Base-by-base conservation (phyloP, 2,329 filamentous ascomycete genomes). In the Tolypocladium ophioglossoides region DNA sequence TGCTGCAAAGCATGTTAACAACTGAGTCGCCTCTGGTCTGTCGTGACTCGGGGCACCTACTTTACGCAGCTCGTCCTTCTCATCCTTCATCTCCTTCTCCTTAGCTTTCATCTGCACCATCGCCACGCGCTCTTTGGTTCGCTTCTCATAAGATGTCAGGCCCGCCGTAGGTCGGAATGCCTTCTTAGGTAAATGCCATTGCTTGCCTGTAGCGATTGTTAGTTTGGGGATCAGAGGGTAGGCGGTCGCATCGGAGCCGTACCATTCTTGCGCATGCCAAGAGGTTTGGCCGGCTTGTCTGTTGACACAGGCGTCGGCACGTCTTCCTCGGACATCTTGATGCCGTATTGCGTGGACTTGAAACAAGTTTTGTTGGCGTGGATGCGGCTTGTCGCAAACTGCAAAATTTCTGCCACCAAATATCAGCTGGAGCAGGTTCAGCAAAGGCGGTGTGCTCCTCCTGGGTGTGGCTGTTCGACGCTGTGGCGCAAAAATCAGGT, bases 81-180 rank as follows among this genome's bases (percentile, higher is more conserved):
- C 94, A 0, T 91, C 89, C 76, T 92, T 95, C 83, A 99, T 84
- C 71, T 96, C 91, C 72, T 89, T 91, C 74, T 97, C 94, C 66
- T 90, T 91, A 38, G 90, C 89, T 75, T 96, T 97, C 63, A 88
- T 82, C n/a, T 89, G 83, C 14, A 82, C 80, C 63, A 85, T 79
- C 9, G 84, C 80, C 58, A 84, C 81, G 52, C 90, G 83, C 57
- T 85, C 79, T 62, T 86, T 84, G 48, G 82, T 75, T 52, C 92
- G 85, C 71, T 90, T 86, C 61, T 86, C 84, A 69, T 87, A 97
- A 0, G 89, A 84, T 3, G 83, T 88, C 62, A 91, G 79, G 30
- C 91, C 90, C 11, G 87, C 79, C 16, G 76, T 84, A 4, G 89
- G 92, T 40, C 94, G 86, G 72, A 97, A 97, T 1, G 94, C 84